These are phyloP conservation scores for Backusella circina DNA, from an alignment of 192 early-diverging fungal species.

Conservation along the genomic window DNA sequence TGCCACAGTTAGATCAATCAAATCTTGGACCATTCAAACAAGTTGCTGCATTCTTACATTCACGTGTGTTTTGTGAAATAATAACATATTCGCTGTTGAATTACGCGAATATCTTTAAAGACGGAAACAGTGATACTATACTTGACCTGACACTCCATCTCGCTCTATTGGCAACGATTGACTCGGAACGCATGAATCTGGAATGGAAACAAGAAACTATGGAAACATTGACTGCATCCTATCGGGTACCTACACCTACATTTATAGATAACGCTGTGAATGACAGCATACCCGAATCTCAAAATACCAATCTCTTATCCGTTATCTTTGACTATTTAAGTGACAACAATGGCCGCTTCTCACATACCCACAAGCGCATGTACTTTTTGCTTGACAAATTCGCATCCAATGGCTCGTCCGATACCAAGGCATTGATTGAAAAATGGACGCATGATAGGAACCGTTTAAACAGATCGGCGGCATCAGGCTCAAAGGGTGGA, in stretches of 20 bases:
- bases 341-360: slow-evolving; percentile 58
- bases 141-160: slow-evolving; percentile 78
- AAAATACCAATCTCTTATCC: slow-evolving; percentile 60
- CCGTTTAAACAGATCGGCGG: neutral
- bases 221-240: neutral
- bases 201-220: neutral
- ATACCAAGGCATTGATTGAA: slow-evolving; percentile 35
- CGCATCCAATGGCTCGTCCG: slow-evolving; percentile 52
- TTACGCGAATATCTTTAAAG: slow-evolving; percentile 31
- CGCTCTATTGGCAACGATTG: slow-evolving; percentile 66
- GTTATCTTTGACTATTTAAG: slow-evolving; percentile 66
- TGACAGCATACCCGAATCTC: slow-evolving; percentile 33
- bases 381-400: slow-evolving; percentile 68
- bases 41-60: slow-evolving; percentile 69
- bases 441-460: slow-evolving; percentile 20
- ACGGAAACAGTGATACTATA: slow-evolving; percentile 55
- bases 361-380: slow-evolving; percentile 69
- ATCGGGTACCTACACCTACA: neutral
- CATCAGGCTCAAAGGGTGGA: neutral
- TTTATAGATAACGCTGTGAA: slow-evolving; percentile 50
- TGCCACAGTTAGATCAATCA: slow-evolving; percentile 52
- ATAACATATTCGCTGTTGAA: slow-evolving; percentile 78
- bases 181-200: slow-evolving; percentile 16
- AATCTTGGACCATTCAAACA: slow-evolving; percentile 64
- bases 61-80: slow-evolving; percentile 70